phyloP scores from a whole-genome alignment of 192 early-diverging fungal genomes.

The Jimgerdemannia lactiflua region DNA sequence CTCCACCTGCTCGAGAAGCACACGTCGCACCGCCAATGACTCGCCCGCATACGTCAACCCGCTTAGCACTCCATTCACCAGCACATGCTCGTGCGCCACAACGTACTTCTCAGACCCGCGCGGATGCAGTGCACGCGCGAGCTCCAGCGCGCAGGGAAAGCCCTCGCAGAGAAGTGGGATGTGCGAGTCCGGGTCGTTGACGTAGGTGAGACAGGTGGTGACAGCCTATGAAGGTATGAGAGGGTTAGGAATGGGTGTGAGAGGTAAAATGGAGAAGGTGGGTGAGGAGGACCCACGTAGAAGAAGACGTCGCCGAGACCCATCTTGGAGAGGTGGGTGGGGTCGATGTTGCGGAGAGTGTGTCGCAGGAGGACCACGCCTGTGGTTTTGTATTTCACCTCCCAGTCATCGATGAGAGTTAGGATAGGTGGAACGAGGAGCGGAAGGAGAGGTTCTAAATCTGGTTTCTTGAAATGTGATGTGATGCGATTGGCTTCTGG shows the following conservation, averaged over 20 bases:
- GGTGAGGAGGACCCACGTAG: not conserved
- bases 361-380: conserved; percentile 11
- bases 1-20: conserved; percentile 17
- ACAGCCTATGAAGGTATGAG: conserved; percentile 3
- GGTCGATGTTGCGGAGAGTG: conserved; percentile 9
- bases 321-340: conserved; percentile 5
- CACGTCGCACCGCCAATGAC: conserved; percentile 2
- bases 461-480: not conserved
- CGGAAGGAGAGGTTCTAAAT: conserved; percentile 6
- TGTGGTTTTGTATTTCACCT: conserved; percentile 12
- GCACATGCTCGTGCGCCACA: conserved; percentile 10
- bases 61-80: conserved; percentile 7
- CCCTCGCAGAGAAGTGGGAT: conserved; percentile 5
- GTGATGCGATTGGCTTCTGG: too few relatives aligned
- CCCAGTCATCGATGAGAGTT: conserved; percentile 19
- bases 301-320: conserved; percentile 18
- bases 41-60: conserved; percentile 12
- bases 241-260: not conserved
- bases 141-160: conserved; percentile 11
- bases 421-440: conserved; percentile 20
- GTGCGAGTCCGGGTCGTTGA: conserved; percentile 5
- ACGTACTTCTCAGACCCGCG: not conserved
- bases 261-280: not conserved
- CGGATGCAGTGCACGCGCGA: conserved; percentile 4
- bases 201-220: conserved; percentile 13